Conservation (phyloP, 306 rosid genomes). For the Vigna unguiculata region DNA sequence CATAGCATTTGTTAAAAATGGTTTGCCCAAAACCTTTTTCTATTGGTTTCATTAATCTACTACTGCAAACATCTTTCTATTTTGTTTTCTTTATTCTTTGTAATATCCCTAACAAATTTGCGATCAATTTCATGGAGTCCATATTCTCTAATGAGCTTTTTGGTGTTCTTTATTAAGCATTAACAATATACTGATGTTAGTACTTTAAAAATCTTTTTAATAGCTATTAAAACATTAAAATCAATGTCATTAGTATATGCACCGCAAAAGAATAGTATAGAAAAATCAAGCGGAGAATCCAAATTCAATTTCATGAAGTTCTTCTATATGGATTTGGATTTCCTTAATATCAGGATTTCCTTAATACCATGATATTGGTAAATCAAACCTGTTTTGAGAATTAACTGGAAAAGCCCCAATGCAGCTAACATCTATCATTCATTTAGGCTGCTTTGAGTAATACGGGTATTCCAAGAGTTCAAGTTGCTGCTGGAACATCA, state of each 20-base stretch:
- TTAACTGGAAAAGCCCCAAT: constrained; percentile 18
- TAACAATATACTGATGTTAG: no score
- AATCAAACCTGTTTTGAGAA: constrained; percentile 10
- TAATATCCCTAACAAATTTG: constrained; percentile 7
- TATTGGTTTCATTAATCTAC: constrained; percentile 13
- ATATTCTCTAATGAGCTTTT: no score
- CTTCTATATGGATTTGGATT: no score
- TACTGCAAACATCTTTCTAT: constrained; percentile 6
- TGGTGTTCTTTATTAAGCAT: no score
- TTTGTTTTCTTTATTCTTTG: constrained; percentile 19
- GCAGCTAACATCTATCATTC: constrained; percentile 40
- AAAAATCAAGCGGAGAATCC: no score
- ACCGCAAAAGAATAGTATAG: no score
- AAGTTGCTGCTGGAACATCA: constrained; percentile 63
- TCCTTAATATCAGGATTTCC: no score
- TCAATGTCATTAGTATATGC: no score
- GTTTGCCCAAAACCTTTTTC: background rate
- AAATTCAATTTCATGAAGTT: no score
- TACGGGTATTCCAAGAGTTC: constrained; percentile 84
- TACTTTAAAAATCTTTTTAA: no score
- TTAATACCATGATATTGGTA: constrained; percentile 12
- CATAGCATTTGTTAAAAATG: no score
- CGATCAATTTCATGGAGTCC: background rate
- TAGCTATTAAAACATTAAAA: no score
- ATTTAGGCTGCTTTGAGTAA: constrained; percentile 84